Evolutionary conservation across 192 early-diverging fungal genomes (phyloP), one percentile per base, ranked within the genome.

Genomic region (Podila horticola): DNA sequence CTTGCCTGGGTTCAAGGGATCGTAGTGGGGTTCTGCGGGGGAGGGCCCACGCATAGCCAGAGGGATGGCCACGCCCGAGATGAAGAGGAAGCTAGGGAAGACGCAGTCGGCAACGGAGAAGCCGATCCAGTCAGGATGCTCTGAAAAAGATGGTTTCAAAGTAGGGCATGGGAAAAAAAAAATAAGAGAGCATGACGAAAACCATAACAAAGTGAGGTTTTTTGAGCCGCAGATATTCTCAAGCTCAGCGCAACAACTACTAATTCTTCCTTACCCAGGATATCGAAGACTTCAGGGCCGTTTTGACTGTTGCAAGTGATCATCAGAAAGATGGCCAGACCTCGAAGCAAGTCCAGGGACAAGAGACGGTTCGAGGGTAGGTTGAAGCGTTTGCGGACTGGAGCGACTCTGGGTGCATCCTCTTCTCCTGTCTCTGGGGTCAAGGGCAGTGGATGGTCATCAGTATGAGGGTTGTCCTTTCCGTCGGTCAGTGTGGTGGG

Each of bases 71-170:
- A 86, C 76, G 9, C 89, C 89, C 9, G 79, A 82, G 28, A 90
- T 86, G 62, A 90, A 90, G 1, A 91, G 50, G 58, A 91, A 90
- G 33, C 71, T 73, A 20, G 90, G 90, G 79, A 91, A 91, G n/a
- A 91, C 84, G 0, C 82, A 66, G 64, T 91, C 90, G 57, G 87
- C 77, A 28, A 81, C 65, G 10, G 71, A 64, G 22, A 84, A 84
- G 4, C 89, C 89, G 58, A 89, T 84, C 88, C 88, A 88, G 2
- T 66, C 83, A 6, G 84, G 77, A 58, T 89, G 87, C 1, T 41
- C 73, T 57, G 41, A 17, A 45, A 45, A 15, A 84, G 29, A n/a
- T 28, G 34, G 5, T 36, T 4, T 36, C n/a, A 20, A 33, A 36
- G 8, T 22, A 31, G 58, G 6, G 55, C 3, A 30, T n/a, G 49